A percentile compares a stretch with the other conserved stretches of the same genome.
These are phyloP conservation scores for Meripilus lineatus DNA, from an alignment of 1,284 basidiomycete genomes.

Conservation along the genomic window DNA sequence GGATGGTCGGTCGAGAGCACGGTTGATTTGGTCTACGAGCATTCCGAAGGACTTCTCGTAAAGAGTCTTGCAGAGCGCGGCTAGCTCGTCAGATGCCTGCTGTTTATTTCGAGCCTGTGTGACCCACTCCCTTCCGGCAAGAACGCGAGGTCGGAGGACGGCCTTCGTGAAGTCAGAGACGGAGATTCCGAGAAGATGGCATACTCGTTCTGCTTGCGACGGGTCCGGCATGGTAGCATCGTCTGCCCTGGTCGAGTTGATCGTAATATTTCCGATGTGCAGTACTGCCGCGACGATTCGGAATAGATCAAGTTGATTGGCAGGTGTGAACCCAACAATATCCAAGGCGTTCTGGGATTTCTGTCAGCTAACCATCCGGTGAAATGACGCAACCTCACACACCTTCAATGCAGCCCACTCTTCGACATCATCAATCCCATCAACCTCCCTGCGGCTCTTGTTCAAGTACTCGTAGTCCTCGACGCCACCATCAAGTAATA, in stretches of 20 bases:
- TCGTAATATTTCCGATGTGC: slow-evolving; percentile 92
- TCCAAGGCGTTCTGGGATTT: slow-evolving; percentile 66
- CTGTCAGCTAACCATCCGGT: neutral
- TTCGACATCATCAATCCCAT: slow-evolving; percentile 89
- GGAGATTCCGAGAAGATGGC: slow-evolving; percentile 91
- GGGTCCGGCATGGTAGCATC: slow-evolving; percentile 85
- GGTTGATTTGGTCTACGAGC: slow-evolving; percentile 94
- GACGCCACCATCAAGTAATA: slow-evolving; percentile 74
- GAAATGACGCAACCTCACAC: slow-evolving; percentile 14
- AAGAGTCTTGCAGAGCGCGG: slow-evolving; percentile 90
- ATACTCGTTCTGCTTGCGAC: slow-evolving; percentile 85
- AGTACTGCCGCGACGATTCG: slow-evolving; percentile 91
- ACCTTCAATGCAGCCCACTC: slow-evolving; percentile 87
- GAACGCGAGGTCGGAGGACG: slow-evolving; percentile 82
- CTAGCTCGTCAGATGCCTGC: slow-evolving; percentile 92
- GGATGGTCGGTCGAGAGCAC: slow-evolving; percentile 88
- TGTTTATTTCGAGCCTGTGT: slow-evolving; percentile 88
- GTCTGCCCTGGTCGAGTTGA: slow-evolving; percentile 80
- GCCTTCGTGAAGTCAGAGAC: slow-evolving; percentile 87
- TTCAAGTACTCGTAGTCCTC: slow-evolving; percentile 92
- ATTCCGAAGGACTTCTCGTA: slow-evolving; percentile 97
- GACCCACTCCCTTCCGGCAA: slow-evolving; percentile 97
- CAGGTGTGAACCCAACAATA: slow-evolving; percentile 79
- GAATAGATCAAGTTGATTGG: slow-evolving; percentile 92
- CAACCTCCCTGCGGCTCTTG: slow-evolving; percentile 85